These are phyloP conservation scores for Infundibulicybe gibba DNA, from an alignment of 768 basidiomycete genomes.

Conservation along the genomic window DNA sequence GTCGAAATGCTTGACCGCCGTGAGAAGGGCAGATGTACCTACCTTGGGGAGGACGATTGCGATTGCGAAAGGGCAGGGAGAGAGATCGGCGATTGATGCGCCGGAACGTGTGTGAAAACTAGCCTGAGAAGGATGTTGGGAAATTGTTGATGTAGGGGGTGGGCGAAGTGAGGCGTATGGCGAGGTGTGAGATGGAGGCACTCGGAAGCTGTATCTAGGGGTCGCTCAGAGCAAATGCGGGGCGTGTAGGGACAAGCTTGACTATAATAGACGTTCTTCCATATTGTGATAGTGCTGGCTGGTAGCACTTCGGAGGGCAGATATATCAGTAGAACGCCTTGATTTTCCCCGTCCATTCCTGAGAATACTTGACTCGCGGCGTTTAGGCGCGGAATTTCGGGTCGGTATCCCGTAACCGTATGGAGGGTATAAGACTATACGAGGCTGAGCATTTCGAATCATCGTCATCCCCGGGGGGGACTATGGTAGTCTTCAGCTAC, in stretches of 20 bases:
- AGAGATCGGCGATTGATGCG: constrained; percentile 67
- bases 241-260: constrained; percentile 54
- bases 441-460: too few relatives aligned
- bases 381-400: too few relatives aligned
- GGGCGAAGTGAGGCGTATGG: constrained; percentile 46
- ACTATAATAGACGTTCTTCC: constrained; percentile 65
- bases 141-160: constrained; percentile 59
- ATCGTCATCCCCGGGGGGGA: too few relatives aligned
- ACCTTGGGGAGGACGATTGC: constrained; percentile 15
- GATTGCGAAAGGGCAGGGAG: constrained; percentile 48
- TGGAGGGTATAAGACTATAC: too few relatives aligned
- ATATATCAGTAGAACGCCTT: constrained; percentile 6
- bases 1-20: constrained; percentile 72
- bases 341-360: constrained; percentile 29
- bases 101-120: constrained; percentile 77
- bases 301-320: background rate
- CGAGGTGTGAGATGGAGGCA: constrained; percentile 9
- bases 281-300: constrained; percentile 9
- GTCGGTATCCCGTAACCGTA: too few relatives aligned
- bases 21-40: constrained; percentile 46
- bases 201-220: constrained; percentile 39
- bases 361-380: constrained; percentile 29
- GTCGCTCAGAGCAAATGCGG: constrained; percentile 55
- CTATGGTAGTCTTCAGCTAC: too few relatives aligned
- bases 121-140: constrained; percentile 72